phyloP scores from a whole-genome alignment of 176 grass and related monocot species.

The Saccharum officinarum region DNA sequence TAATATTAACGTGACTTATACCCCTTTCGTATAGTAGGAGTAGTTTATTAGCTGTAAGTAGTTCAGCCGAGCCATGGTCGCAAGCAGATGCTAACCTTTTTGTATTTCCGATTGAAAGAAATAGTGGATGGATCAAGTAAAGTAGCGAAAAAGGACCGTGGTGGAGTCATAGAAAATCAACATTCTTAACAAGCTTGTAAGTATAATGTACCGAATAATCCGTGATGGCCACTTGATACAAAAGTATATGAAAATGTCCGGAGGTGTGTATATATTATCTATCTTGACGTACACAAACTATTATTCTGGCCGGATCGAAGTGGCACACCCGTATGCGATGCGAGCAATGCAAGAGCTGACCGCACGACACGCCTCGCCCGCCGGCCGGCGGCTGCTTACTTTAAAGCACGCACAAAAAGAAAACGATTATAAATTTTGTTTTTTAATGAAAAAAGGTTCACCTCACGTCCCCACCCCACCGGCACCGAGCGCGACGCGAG shows the following conservation, averaged over 20 bases:
- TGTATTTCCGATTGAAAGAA: background rate
- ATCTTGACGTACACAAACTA: background rate
- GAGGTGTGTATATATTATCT: background rate
- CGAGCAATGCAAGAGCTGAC: background rate
- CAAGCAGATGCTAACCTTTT: background rate
- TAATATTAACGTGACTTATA: too few species aligned
- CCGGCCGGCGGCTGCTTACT: background rate
- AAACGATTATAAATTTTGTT: background rate
- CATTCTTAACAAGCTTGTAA: background rate
- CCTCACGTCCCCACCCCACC: background rate
- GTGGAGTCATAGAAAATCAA: background rate
- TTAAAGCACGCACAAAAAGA: constrained; percentile 3
- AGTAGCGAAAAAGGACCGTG: background rate
- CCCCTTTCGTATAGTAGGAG: too few species aligned
- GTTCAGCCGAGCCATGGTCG: too few species aligned
- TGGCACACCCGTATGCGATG: background rate
- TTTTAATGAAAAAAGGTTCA: background rate
- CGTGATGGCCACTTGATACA: background rate
- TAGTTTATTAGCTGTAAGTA: background rate
- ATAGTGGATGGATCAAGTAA: background rate
- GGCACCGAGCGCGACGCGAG: background rate
- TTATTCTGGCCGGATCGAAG: background rate
- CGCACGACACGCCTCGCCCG: background rate
- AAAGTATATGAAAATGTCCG: background rate
- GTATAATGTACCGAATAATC: background rate